Conservation (phyloP, 768 basidiomycete species). For the Boletus rufocinnamomeus region DNA sequence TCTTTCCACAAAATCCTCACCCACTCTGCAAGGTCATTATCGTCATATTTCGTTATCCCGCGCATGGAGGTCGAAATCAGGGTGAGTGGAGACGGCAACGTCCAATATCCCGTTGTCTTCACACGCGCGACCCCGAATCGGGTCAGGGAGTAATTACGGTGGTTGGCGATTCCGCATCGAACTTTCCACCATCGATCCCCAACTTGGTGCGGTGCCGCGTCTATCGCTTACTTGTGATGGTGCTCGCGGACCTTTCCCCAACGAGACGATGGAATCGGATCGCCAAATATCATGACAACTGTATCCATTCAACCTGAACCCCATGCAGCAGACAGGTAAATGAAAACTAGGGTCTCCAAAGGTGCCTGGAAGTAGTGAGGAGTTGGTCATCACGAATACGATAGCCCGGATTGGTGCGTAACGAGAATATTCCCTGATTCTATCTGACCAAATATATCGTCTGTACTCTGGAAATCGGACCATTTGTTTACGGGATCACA, state of each 20-base stretch:
- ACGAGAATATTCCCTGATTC: background rate
- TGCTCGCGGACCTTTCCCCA: background rate
- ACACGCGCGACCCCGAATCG: background rate
- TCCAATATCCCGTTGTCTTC: background rate
- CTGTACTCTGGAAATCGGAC: slow-evolving; percentile 3
- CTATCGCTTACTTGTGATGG: background rate
- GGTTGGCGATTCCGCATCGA: slow-evolving; percentile 6
- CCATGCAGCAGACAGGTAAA: background rate
- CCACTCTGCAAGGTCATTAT: background rate
- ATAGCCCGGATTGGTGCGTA: background rate
- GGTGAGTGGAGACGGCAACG: background rate
- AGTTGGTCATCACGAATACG: background rate
- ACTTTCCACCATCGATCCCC: background rate
- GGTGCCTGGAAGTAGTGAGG: background rate
- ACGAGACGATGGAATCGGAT: slow-evolving; percentile 4
- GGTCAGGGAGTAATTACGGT: background rate
- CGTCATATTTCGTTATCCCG: background rate
- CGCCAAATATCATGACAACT: slow-evolving; percentile 8
- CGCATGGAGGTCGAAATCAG: background rate
- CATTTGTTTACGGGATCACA: background rate
- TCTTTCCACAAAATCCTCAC: background rate
- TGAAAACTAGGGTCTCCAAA: background rate
- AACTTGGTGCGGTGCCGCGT: background rate
- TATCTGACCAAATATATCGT: slow-evolving; percentile 5
- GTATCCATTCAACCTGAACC: background rate